Evolutionary conservation across 441 rosid species (phyloP).

Genomic region (Populus tomentosa): DNA sequence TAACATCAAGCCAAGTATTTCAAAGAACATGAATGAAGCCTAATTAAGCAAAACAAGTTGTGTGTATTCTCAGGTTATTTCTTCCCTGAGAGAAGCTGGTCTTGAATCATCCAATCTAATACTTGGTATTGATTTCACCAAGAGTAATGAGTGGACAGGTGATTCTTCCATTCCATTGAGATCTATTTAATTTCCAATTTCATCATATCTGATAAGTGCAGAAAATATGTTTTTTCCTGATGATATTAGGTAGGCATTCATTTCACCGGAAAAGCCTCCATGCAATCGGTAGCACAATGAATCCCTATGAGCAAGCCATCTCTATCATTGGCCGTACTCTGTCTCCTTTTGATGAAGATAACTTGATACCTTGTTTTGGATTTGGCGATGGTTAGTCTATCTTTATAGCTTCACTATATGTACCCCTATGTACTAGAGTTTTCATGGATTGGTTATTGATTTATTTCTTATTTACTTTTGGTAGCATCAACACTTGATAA

Average conservation of each 20-base stretch:
- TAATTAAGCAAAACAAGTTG: background rate
- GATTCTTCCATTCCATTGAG: background rate
- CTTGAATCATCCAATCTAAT: constrained; percentile 88
- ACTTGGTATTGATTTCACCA: constrained; percentile 80
- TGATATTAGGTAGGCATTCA: constrained; percentile 58
- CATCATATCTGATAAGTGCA: background rate
- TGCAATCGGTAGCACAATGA: constrained; percentile 50
- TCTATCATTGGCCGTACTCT: constrained; percentile 80
- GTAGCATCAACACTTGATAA: constrained; percentile 77
- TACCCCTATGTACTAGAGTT: background rate
- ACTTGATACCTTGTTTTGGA: constrained; percentile 86
- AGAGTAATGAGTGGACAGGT: constrained; percentile 96
- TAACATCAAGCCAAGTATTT: background rate
- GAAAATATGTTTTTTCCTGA: constrained; percentile 5
- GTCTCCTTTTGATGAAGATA: constrained; percentile 88
- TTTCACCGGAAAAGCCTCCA: constrained; percentile 77
- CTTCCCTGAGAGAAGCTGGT: constrained; percentile 82
- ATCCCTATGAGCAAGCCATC: constrained; percentile 90
- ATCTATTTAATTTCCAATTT: background rate
- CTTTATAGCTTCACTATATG: constrained; percentile 9
- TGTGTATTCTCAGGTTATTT: constrained; percentile 49
- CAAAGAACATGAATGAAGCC: background rate
- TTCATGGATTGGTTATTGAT: constrained; percentile 13
- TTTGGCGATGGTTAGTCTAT: constrained; percentile 80
- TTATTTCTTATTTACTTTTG: constrained; percentile 11